Base-by-base conservation (phyloP, 805 yeast species). In the Wickerhamomyces mucosus region DNA sequence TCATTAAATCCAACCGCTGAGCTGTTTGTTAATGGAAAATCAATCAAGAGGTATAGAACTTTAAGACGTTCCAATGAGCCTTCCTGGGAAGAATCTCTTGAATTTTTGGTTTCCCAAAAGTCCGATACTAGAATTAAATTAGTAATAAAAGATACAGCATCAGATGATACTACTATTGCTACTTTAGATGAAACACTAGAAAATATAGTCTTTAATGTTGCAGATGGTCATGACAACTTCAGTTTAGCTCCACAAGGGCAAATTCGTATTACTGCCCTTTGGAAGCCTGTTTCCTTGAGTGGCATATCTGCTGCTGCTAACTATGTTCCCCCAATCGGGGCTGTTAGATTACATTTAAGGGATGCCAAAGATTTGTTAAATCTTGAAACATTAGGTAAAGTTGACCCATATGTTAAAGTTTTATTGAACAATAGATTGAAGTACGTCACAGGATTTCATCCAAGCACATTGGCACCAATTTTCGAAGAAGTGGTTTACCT, bases 1-100 rank as follows among this genome's bases (percentile, higher is more conserved):
- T 43, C 40, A 20, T 39, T 65, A 39, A 58, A 78, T 49, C 80
- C 92, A 18, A 75, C 69, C 52, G 86, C 86, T 12, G 82, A 78
- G 45, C 51, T 82, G 15, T 72, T 58, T 43, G 52, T 79, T 31
- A 72, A 78, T 50, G 68, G 67, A 24, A 67, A 74, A 39, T 55
- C 72, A 33, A 63, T 67, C n/a, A 67, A 69, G 44, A 58, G 58
- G 6, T 70, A 75, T 33, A 72, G 92, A 61, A 67, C 69, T 20
- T 61, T 80, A 50, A 75, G 72, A 46, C 68, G 72, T 47, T 66
- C 75, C 7, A 82, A 80, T 45, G 84, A 76, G 46, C 94, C 94
- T 13, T 59, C 75, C 10, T 82, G 81, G 75, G 75, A 73, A 37
- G 74, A 75, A 45, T 51, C 66, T 18, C 54, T 74, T 34, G 94